Evolutionary conservation across 306 rosid genomes (phyloP).

Genomic region (Parietaria judaica): DNA sequence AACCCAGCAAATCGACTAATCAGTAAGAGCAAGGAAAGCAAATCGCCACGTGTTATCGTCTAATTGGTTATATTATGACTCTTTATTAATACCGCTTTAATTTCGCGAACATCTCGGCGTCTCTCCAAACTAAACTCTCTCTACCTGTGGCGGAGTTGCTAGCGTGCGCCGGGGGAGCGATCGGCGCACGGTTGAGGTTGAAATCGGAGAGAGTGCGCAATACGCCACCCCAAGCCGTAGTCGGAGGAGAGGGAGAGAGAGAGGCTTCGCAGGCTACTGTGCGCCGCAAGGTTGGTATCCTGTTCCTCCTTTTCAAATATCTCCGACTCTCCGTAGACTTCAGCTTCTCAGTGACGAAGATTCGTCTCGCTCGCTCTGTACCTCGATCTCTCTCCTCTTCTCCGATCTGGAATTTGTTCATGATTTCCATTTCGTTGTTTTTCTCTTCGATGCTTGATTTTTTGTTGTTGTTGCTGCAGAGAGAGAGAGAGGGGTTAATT

Average conservation of each 20-base stretch:
- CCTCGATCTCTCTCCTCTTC: constrained; percentile 10
- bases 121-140: background rate
- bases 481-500: constrained; percentile 11
- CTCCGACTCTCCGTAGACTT: constrained; percentile 21
- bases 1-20: background rate
- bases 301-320: background rate
- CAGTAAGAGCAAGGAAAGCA: too few species aligned
- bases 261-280: constrained; percentile 20
- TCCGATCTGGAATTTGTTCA: constrained; percentile 35
- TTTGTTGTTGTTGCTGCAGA: constrained; percentile 21
- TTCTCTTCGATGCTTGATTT: background rate
- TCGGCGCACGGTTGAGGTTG: constrained; percentile 12
- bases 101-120: background rate
- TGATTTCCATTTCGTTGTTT: background rate
- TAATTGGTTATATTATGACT: background rate
- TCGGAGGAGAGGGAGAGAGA: constrained; percentile 6
- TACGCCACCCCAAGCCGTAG: constrained; percentile 21
- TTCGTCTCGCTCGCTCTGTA: constrained; percentile 9
- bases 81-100: background rate
- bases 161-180: constrained; percentile 21
- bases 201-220: constrained; percentile 19
- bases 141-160: constrained; percentile 8
- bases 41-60: background rate
- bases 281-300: constrained; percentile 18
- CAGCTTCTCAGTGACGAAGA: constrained; percentile 28